Base-by-base conservation (phyloP, 345 rosid genomes). In the Pelargonium nanum region DNA sequence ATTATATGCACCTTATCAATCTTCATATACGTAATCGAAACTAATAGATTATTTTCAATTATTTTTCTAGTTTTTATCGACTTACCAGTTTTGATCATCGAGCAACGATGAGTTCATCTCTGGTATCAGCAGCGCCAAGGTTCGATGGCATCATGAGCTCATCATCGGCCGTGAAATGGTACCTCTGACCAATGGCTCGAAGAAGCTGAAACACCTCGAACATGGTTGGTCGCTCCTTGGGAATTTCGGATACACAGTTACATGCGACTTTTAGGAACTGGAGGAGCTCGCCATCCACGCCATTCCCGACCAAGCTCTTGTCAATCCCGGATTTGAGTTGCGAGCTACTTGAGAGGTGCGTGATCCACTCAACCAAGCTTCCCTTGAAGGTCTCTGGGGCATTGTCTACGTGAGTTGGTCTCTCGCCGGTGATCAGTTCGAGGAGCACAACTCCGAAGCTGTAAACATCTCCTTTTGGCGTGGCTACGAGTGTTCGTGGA, bases 391-490 rank as follows among this genome's bases (percentile, higher is more conserved):
- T 75, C 56, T 58, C 85, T 16, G 66, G 70, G 8, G 62, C 72
- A 5, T 56, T 60, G 45, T 61, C 54, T 71, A 72, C 82, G 71
- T 86, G 86, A 10, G 85, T 81, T 1, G 98, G 87, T 64, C 78
- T 75, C 66, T 70, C 89, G 1, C 96, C 98, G 1, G 95, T 91
- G 53, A 91, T 51, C 48, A 91, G 72, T 25, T 91, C 98, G 22
- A 91, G 57, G 64, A 88, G 61, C 34, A 91, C 98, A 8, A 91
- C 95, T 0, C 98, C 98, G 0, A 91, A 70, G 0, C 98, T 96
- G 9, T 91, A 91, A 24, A 91, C 96, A 45, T 91, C 98, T 26
- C 95, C 88, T 78, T 91, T 88, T 0, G 84, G 79, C 0, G 98
- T 91, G 40, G 88, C 64, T 10, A 88, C 92, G 26, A 86, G 85